phyloP scores from a whole-genome alignment of 371 early-diverging fungal genomes.

The Circinella umbellata region DNA sequence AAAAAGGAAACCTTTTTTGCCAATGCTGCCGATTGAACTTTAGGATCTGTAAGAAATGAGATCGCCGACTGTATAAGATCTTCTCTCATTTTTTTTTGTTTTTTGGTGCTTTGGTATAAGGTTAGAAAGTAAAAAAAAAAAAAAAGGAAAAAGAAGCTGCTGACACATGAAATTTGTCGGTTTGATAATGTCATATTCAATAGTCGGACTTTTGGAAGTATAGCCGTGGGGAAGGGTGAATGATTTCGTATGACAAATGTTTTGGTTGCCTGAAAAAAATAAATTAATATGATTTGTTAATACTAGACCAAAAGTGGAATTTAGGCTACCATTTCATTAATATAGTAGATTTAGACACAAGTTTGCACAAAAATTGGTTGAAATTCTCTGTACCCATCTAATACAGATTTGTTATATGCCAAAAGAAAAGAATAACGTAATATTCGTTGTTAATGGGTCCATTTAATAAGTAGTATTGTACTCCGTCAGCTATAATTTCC shows the following conservation, averaged over 20 bases:
- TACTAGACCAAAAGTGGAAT: too few species aligned
- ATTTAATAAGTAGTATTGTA: too few species aligned
- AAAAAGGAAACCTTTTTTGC: conserved; percentile 93
- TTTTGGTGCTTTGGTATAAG: background rate
- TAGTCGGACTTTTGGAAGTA: background rate
- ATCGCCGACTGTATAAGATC: conserved; percentile 89
- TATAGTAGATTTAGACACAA: too few species aligned
- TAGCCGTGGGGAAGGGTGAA: background rate
- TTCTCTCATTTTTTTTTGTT: conserved; percentile 55
- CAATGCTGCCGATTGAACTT: conserved; percentile 86
- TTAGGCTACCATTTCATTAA: too few species aligned
- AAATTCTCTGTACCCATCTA: too few species aligned
- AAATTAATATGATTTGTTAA: too few species aligned
- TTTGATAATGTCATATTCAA: background rate
- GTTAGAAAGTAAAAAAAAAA: background rate
- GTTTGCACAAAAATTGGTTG: too few species aligned
- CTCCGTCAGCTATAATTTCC: too few species aligned
- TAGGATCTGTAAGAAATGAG: conserved; percentile 91
- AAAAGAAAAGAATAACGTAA: too few species aligned
- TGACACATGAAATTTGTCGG: background rate
- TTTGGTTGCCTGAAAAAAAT: background rate
- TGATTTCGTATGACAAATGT: background rate
- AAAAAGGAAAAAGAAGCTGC: background rate
- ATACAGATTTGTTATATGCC: too few species aligned
- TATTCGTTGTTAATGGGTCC: too few species aligned